Conservation (phyloP, 2,329 filamentous ascomycete genomes). For the Mycogone perniciosa region DNA sequence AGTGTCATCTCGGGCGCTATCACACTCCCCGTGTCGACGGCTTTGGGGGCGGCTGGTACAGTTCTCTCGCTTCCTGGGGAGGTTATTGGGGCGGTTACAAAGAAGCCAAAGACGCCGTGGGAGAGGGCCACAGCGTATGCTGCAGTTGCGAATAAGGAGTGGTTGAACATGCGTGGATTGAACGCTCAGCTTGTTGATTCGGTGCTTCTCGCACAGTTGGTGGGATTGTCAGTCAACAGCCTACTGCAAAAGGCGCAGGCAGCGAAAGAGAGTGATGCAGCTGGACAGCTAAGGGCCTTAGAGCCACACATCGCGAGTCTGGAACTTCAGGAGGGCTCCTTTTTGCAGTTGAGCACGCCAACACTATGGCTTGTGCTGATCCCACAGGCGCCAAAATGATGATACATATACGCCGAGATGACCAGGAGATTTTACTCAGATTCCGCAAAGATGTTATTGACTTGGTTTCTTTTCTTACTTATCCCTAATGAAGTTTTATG, state of each 20-base stretch:
- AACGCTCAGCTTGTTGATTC: constrained; percentile 32
- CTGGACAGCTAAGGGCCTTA: constrained; percentile 20
- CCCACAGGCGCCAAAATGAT: not conserved
- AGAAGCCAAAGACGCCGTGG: constrained; percentile 34
- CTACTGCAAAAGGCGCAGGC: constrained; percentile 33
- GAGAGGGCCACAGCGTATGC: constrained; percentile 37
- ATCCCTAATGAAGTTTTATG: too few relatives aligned
- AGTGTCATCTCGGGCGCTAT: constrained; percentile 33
- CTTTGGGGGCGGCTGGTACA: constrained; percentile 31
- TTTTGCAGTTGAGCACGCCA: constrained; percentile 20
- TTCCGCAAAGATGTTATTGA: too few relatives aligned
- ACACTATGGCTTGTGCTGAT: constrained; percentile 33
- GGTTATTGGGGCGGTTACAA: constrained; percentile 27
- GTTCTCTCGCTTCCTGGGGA: constrained; percentile 28
- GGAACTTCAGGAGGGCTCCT: constrained; percentile 19
- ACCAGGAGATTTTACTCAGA: not conserved
- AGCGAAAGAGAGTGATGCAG: constrained; percentile 14
- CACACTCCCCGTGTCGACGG: constrained; percentile 32
- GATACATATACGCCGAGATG: not conserved
- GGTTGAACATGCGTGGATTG: constrained; percentile 35
- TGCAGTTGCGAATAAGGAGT: constrained; percentile 37
- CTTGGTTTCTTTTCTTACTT: too few relatives aligned
- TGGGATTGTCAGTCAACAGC: constrained; percentile 27
- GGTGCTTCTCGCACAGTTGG: constrained; percentile 22
- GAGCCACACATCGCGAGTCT: constrained; percentile 24